Conservation (phyloP, 306 rosid species). For the Gleditsia sinensis region DNA sequence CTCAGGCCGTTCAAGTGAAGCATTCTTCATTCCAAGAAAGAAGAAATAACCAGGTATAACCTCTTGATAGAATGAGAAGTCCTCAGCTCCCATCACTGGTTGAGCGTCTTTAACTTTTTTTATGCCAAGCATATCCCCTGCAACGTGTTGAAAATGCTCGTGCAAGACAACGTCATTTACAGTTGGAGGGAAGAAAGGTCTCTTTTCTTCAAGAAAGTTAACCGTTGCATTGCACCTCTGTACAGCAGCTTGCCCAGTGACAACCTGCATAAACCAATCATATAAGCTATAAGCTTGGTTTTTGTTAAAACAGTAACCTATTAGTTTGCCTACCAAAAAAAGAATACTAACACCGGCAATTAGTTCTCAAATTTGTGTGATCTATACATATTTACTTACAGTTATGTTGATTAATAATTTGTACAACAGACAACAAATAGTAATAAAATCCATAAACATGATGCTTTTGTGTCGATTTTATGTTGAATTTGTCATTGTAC, state of each 20-base stretch:
- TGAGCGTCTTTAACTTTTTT: slow-evolving; percentile 48
- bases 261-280: slow-evolving; percentile 53
- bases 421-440: not conserved
- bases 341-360: not conserved
- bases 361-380: not conserved
- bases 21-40: slow-evolving; percentile 62
- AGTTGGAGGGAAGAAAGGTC: slow-evolving; percentile 57
- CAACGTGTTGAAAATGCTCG: slow-evolving; percentile 52
- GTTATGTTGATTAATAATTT: not conserved
- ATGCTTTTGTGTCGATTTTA: not conserved
- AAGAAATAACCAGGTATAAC: slow-evolving; percentile 73
- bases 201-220: slow-evolving; percentile 45
- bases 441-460: not conserved
- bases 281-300: not conserved
- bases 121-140: slow-evolving; percentile 63
- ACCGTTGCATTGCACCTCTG: slow-evolving; percentile 88
- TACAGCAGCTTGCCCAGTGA: slow-evolving; percentile 77
- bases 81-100: slow-evolving; percentile 72
- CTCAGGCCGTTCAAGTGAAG: slow-evolving; percentile 31
- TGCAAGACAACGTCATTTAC: slow-evolving; percentile 65
- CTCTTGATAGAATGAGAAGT: slow-evolving; percentile 83
- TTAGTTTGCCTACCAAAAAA: not conserved
- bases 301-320: not conserved
- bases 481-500: not conserved
- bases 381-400: not conserved